These are phyloP conservation scores for Kazachstania sp. DNA, from an alignment of 1,139 yeast genomes.

Conservation along the genomic window DNA sequence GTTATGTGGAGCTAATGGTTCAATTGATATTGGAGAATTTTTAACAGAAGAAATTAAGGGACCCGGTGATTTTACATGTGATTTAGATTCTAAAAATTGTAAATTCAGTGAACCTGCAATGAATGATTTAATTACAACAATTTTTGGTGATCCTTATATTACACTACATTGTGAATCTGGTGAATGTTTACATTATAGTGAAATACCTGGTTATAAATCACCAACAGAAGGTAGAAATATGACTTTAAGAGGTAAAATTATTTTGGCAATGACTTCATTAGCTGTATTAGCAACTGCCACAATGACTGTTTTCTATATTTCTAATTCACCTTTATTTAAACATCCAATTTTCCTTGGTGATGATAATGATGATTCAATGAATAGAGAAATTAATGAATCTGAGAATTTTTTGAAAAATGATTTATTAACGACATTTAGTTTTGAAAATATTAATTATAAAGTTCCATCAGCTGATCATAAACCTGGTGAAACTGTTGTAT, in stretches of 20 bases:
- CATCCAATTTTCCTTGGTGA: constrained; percentile 3
- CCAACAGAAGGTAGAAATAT: constrained; percentile 50
- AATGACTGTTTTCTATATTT: constrained; percentile 44
- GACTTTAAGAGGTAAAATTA: constrained; percentile 42
- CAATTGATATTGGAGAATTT: constrained; percentile 90
- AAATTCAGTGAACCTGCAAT: constrained; percentile 88
- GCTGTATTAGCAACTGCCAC: constrained; percentile 25
- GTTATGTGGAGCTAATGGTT: constrained; percentile 90
- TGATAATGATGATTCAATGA: neutral
- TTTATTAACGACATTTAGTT: constrained; percentile 64
- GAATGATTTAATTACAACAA: constrained; percentile 82
- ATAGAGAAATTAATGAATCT: constrained; percentile 31
- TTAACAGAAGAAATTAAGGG: constrained; percentile 82
- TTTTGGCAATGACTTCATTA: constrained; percentile 34
- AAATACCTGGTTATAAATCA: constrained; percentile 77
- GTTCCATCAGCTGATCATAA: constrained; percentile 31
- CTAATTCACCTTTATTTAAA: constrained; percentile 56
- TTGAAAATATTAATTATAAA: constrained; percentile 59
- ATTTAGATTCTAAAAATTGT: constrained; percentile 52
- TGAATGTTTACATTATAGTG: constrained; percentile 86
- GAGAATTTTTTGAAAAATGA: constrained; percentile 48
- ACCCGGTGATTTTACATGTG: constrained; percentile 88
- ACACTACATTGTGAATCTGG: constrained; percentile 73
- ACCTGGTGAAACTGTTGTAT: constrained; percentile 42
- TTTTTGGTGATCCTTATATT: constrained; percentile 88